A percentile compares a stretch with the other conserved stretches of the same genome.
These are phyloP conservation scores for Nothopassalora personata DNA, from an alignment of 2,329 filamentous ascomycete species.

Conservation along the genomic window DNA sequence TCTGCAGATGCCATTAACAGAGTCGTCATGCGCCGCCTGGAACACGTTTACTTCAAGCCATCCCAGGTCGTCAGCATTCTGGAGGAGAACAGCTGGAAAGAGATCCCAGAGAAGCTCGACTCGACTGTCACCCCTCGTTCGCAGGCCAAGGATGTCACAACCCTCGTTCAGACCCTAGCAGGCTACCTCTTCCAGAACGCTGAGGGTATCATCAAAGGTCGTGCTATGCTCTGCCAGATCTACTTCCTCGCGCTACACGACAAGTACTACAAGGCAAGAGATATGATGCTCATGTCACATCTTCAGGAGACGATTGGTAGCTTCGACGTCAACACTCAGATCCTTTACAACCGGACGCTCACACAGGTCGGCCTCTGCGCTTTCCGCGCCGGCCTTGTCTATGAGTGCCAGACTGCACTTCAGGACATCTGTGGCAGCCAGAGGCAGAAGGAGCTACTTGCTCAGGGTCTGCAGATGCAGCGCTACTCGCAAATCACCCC, in stretches of 20 bases:
- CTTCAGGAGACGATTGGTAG: constrained; percentile 93
- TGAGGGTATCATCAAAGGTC: constrained; percentile 90
- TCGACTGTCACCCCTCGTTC: constrained; percentile 75
- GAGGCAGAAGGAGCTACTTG: constrained; percentile 93
- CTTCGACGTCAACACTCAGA: constrained; percentile 96
- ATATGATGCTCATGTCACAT: constrained; percentile 99
- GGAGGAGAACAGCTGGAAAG: constrained; percentile 90
- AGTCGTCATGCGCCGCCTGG: constrained; percentile 84
- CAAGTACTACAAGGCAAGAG: constrained; percentile 94
- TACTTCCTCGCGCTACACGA: constrained; percentile 98
- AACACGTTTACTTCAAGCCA: constrained; percentile 99
- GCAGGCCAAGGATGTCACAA: constrained; percentile 61
- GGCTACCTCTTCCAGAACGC: constrained; percentile 92
- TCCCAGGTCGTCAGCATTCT: constrained; percentile 87
- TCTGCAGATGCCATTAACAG: constrained; percentile 87
- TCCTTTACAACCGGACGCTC: constrained; percentile 95
- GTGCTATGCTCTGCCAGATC: constrained; percentile 96
- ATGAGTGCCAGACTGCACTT: constrained; percentile 94
- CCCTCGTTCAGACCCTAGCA: constrained; percentile 81
- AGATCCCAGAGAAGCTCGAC: constrained; percentile 62
- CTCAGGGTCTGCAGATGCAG: constrained; percentile 97
- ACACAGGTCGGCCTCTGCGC: constrained; percentile 98
- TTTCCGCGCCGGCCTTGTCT: constrained; percentile 93
- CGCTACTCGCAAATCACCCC: constrained; percentile 93
- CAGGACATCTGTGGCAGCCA: constrained; percentile 98